Conservation (phyloP, 306 rosid genomes). For the Glycine soja region DNA sequence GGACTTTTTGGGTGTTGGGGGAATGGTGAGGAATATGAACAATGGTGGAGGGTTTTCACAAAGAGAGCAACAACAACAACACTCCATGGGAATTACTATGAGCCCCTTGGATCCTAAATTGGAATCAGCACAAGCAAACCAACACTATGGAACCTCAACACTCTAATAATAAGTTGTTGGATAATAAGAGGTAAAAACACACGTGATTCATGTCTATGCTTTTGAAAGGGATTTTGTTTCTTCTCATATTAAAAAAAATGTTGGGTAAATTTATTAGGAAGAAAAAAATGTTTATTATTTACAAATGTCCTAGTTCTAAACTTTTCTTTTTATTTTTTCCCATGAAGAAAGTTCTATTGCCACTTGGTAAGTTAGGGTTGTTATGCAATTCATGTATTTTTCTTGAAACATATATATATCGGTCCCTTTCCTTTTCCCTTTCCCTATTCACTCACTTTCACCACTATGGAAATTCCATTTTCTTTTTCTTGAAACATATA, state of each 20-base stretch:
- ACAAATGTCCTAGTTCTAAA: no score
- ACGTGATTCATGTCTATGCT: not conserved
- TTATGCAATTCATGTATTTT: conserved; percentile 33
- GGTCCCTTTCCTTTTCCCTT: not conserved
- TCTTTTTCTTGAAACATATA: no score
- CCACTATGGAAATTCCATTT: not conserved
- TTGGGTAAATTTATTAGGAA: conserved; percentile 36
- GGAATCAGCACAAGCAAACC: conserved; percentile 61
- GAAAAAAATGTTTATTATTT: conserved; percentile 6
- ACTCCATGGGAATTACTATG: conserved; percentile 49
- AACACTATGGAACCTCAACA: conserved; percentile 63
- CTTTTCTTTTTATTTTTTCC: not conserved
- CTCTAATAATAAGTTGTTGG: conserved; percentile 41
- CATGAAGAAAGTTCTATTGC: not conserved
- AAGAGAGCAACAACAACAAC: conserved; percentile 52
- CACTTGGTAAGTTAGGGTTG: conserved; percentile 34
- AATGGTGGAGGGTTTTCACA: conserved; percentile 55
- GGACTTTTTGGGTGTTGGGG: conserved; percentile 88
- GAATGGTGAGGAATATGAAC: conserved; percentile 72
- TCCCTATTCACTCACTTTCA: not conserved
- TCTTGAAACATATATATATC: not conserved
- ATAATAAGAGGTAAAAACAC: not conserved
- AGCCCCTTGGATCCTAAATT: conserved; percentile 58
- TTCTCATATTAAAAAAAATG: not conserved
- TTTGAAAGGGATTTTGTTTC: not conserved